Conservation (phyloP, 1,284 basidiomycete genomes). For the Puccinia horiana region DNA sequence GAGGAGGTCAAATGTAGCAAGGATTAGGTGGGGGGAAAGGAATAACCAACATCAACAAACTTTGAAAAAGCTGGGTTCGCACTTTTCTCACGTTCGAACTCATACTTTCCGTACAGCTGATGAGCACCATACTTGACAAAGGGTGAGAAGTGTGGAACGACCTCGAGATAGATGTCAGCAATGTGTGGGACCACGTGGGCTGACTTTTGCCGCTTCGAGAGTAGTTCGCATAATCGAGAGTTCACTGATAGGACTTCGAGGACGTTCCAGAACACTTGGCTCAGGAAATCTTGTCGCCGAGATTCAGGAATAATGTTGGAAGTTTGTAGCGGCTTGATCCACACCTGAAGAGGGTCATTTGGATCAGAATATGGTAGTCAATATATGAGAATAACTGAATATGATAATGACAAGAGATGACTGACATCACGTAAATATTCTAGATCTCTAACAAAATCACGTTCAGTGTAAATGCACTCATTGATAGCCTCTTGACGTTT, state of each 20-base stretch:
- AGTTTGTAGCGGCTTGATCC: slow-evolving; percentile 80
- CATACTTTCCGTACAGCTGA: slow-evolving; percentile 96
- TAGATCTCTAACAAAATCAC: slow-evolving; percentile 95
- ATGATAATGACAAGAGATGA: slow-evolving; percentile 1
- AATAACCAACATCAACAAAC: slow-evolving; percentile 81
- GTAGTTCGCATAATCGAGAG: slow-evolving; percentile 81
- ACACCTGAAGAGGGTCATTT: slow-evolving; percentile 65
- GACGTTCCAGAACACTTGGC: slow-evolving; percentile 98
- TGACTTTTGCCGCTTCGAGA: slow-evolving; percentile 91
- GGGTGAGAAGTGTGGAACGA: slow-evolving; percentile 80
- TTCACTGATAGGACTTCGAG: slow-evolving; percentile 91
- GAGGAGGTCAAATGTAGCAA: not conserved
- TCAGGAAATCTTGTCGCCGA: slow-evolving; percentile 80
- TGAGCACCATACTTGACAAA: slow-evolving; percentile 96
- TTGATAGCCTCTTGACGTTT: slow-evolving; percentile 98
- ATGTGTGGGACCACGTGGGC: slow-evolving; percentile 88
- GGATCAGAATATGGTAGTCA: slow-evolving; percentile 23
- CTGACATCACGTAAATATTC: slow-evolving; percentile 94
- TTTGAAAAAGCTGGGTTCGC: slow-evolving; percentile 88
- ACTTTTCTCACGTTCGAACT: slow-evolving; percentile 97
- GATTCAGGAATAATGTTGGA: slow-evolving; percentile 75
- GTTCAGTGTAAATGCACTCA: slow-evolving; percentile 97
- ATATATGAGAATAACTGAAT: not conserved
- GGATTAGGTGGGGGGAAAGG: not conserved
- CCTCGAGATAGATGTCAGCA: slow-evolving; percentile 86